Conservation (phyloP, 2,329 filamentous ascomycete species). For the Colletotrichum paranaense region DNA sequence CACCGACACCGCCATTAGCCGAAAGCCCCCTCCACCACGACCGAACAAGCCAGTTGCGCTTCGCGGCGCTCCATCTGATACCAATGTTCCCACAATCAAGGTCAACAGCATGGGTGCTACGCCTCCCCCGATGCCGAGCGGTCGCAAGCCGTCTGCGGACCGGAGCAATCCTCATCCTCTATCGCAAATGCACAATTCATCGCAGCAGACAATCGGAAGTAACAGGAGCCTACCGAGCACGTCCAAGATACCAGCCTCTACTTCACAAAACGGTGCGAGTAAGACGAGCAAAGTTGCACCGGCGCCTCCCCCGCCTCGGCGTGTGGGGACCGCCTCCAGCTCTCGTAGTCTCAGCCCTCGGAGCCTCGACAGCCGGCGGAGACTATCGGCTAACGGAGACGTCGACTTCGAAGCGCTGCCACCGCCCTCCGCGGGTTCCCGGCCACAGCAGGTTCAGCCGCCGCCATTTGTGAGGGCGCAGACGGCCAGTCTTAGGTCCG, state of each 20-base stretch:
- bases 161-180: conserved; percentile 50
- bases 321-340: conserved; percentile 54
- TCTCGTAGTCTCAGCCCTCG: conserved; percentile 46
- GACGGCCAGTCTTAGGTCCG: conserved; percentile 43
- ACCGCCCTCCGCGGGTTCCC: conserved; percentile 42
- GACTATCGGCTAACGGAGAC: conserved; percentile 50
- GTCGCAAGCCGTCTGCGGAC: conserved; percentile 46
- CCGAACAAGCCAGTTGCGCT: conserved; percentile 69
- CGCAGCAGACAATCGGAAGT: conserved; percentile 44
- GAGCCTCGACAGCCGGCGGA: conserved; percentile 44
- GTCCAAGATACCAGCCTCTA: conserved; percentile 14
- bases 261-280: neutral
- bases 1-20: conserved; percentile 42
- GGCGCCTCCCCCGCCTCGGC: conserved; percentile 60
- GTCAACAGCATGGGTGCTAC: conserved; percentile 9
- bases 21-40: conserved; percentile 52
- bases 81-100: conserved; percentile 25
- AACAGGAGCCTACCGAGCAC: conserved; percentile 29
- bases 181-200: conserved; percentile 54
- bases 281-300: conserved; percentile 41
- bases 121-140: conserved; percentile 48
- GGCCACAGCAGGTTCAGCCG: conserved; percentile 26
- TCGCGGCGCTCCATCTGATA: conserved; percentile 54
- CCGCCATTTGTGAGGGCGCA: conserved; percentile 40
- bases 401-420: conserved; percentile 55